Conservation (phyloP, 108 stramenopile species). For the Skeletonema menzelii region DNA sequence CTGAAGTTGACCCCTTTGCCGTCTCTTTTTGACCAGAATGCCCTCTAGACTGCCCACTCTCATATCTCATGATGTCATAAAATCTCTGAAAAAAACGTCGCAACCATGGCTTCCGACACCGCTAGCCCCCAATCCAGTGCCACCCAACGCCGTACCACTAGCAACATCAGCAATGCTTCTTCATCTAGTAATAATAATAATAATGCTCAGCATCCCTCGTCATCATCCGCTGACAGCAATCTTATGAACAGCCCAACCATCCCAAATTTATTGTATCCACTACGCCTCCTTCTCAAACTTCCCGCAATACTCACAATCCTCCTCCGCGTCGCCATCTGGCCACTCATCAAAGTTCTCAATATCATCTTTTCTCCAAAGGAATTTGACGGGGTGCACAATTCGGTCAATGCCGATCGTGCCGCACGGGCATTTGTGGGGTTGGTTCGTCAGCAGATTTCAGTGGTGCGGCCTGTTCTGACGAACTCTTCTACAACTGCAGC, state of each 20-base stretch:
- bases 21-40: neutral
- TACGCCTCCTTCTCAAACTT: constrained; percentile 18
- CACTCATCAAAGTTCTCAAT: constrained; percentile 37
- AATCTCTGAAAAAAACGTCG: neutral
- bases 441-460: constrained; percentile 36
- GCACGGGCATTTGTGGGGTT: constrained; percentile 60
- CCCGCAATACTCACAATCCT: constrained; percentile 32
- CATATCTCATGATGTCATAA: neutral
- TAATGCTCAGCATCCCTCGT: neutral
- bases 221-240: neutral
- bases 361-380: constrained; percentile 51
- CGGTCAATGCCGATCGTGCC: constrained; percentile 58
- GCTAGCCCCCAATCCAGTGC: constrained; percentile 16
- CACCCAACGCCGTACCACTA: constrained; percentile 26
- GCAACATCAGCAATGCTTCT: neutral
- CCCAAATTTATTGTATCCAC: neutral
- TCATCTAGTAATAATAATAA: neutral
- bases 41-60: too few species aligned
- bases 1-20: neutral
- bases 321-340: constrained; percentile 55
- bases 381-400: constrained; percentile 63
- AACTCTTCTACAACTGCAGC: too few species aligned
- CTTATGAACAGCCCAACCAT: neutral
- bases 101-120: constrained; percentile 24
- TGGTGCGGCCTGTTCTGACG: constrained; percentile 13